Evolutionary conservation across 768 basidiomycete genomes (phyloP).

Genomic region (Polyporus arcularius): DNA sequence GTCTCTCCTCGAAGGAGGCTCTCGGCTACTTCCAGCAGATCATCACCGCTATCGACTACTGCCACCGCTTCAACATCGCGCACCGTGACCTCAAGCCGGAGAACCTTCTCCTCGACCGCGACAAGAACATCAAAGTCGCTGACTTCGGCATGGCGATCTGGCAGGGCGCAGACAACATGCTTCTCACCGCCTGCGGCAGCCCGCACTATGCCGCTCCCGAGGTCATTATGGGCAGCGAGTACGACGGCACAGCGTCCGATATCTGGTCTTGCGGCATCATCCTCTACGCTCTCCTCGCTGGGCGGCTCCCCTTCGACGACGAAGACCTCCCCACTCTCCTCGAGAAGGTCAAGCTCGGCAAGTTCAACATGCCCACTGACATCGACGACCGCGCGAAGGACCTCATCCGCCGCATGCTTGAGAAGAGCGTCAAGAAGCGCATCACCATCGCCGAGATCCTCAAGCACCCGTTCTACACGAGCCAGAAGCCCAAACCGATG

Average conservation of each 20-base stretch:
- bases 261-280: constrained; percentile 98
- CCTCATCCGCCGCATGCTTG: constrained; percentile 79
- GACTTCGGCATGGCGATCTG: constrained; percentile 99
- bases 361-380: constrained; percentile 71
- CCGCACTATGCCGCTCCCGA: constrained; percentile 96
- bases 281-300: constrained; percentile 84
- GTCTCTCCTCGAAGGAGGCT: constrained; percentile 70
- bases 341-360: constrained; percentile 74
- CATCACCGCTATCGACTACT: constrained; percentile 88
- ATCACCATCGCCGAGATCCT: constrained; percentile 85
- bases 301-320: constrained; percentile 91
- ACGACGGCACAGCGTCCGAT: constrained; percentile 86
- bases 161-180: constrained; percentile 64
- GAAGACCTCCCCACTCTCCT: constrained; percentile 79
- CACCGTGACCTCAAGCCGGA: constrained; percentile 96
- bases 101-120: constrained; percentile 82
- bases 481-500: constrained; percentile 48
- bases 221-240: constrained; percentile 79
- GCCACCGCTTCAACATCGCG: constrained; percentile 91
- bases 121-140: constrained; percentile 90
- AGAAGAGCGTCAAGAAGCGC: constrained; percentile 68
- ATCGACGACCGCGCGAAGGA: constrained; percentile 74
- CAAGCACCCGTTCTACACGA: constrained; percentile 75
- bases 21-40: constrained; percentile 92
- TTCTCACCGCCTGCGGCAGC: constrained; percentile 88